Percentiles rank a stretch among this genome's conserved stretches.
phyloP scores from a whole-genome alignment of 441 rosid species.

The Aleurites moluccanus region DNA sequence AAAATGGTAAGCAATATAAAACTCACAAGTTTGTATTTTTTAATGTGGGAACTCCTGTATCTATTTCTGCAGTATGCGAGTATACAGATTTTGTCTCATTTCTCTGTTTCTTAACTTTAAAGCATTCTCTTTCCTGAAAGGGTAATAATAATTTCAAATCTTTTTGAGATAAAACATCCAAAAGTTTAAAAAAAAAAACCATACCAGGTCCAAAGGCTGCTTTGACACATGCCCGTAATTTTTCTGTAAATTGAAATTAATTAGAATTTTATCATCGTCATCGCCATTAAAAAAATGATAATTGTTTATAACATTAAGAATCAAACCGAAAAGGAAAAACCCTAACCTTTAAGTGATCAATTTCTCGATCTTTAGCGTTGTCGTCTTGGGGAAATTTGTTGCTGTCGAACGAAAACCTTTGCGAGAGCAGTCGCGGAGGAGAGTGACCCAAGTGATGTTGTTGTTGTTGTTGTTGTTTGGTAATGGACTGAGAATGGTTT shows the following conservation, averaged over 20 bases:
- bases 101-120: slow-evolving; percentile 52
- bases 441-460: slow-evolving; percentile 45
- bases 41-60: slow-evolving; percentile 20
- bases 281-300: neutral
- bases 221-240: slow-evolving; percentile 57
- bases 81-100: slow-evolving; percentile 22
- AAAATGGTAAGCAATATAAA: neutral
- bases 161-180: neutral
- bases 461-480: slow-evolving; percentile 8
- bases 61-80: slow-evolving; percentile 26
- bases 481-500: neutral
- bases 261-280: slow-evolving; percentile 16
- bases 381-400: slow-evolving; percentile 3
- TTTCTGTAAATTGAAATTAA: slow-evolving; percentile 43
- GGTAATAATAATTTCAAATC: neutral
- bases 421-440: slow-evolving; percentile 81
- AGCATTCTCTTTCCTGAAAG: slow-evolving; percentile 63
- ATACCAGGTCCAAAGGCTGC: slow-evolving; percentile 48
- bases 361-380: slow-evolving; percentile 51
- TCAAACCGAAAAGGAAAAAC: neutral
- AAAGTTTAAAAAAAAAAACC: neutral
- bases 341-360: slow-evolving; percentile 59
- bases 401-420: slow-evolving; percentile 31
- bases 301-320: neutral
- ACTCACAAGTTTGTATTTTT: slow-evolving; percentile 43